phyloP scores from a whole-genome alignment of 495 filamentous ascomycete genomes.

The Aspergillus bridgeri region DNA sequence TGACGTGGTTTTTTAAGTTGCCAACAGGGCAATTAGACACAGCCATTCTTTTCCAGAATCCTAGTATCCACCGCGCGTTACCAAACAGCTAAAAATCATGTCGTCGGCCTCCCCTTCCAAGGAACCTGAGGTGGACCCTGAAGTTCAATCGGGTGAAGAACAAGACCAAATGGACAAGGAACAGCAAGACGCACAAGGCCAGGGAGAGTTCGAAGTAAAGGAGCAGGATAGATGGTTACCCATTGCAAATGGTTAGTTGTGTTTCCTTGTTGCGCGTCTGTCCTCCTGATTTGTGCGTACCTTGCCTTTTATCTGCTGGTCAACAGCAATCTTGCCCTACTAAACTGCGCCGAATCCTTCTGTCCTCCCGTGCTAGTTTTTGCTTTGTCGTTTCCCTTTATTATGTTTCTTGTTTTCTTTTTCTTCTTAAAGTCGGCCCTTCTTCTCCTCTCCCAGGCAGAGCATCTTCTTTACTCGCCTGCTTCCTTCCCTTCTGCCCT shows the following conservation, averaged over 20 bases:
- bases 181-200: conserved; percentile 59
- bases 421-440: not conserved
- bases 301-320: conserved; percentile 48
- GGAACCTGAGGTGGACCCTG: conserved; percentile 82
- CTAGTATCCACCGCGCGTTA: conserved; percentile 20
- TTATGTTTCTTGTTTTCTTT: conserved; percentile 10
- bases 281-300: conserved; percentile 57
- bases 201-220: conserved; percentile 96
- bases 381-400: conserved; percentile 17
- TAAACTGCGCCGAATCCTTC: conserved; percentile 10
- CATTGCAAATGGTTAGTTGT: conserved; percentile 98
- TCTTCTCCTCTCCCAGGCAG: not conserved
- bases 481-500: not conserved
- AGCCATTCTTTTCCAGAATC: conserved; percentile 30
- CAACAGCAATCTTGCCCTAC: conserved; percentile 41
- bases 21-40: conserved; percentile 41
- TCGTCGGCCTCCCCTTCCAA: conserved; percentile 88
- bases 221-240: conserved; percentile 99
- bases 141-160: conserved; percentile 90
- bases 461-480: not conserved
- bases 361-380: not conserved
- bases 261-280: conserved; percentile 50
- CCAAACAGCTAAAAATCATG: conserved; percentile 66
- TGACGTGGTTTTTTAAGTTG: conserved; percentile 49
- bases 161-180: conserved; percentile 69